Conservation (phyloP, 2,329 filamentous ascomycete genomes). For the Venturia asperata region DNA sequence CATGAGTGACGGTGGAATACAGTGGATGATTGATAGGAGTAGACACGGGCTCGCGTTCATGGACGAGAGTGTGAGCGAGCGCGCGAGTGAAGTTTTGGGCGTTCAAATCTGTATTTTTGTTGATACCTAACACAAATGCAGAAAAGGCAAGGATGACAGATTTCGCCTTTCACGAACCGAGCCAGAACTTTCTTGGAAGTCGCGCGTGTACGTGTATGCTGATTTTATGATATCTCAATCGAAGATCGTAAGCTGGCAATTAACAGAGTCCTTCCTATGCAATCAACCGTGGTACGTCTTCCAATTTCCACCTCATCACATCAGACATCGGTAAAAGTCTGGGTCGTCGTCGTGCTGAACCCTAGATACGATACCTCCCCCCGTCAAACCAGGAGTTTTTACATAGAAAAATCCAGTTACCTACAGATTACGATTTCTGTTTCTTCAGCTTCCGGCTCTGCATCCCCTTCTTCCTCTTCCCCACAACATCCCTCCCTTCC, state of each 20-base stretch:
- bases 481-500: conserved; percentile 81
- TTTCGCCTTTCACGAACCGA: not conserved
- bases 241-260: not conserved
- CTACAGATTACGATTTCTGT: no score
- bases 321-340: no score
- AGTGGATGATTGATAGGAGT: not conserved
- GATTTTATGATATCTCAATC: no score
- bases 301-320: no score
- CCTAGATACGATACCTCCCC: no score
- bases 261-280: not conserved
- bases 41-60: conserved; percentile 1
- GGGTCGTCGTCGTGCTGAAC: no score
- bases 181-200: no score
- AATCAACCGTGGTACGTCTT: not conserved
- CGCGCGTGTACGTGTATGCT: no score
- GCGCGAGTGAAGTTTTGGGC: not conserved
- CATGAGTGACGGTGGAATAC: not conserved
- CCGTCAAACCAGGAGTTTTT: no score
- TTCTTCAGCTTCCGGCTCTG: conserved; percentile 14
- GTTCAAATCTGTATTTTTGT: conserved; percentile 5
- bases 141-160: not conserved
- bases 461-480: conserved; percentile 54
- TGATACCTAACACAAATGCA: not conserved
- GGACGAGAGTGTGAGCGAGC: not conserved
- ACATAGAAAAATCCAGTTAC: no score